Evolutionary conservation across 1,139 yeast species (phyloP), one percentile per base, ranked within the genome.

Genomic region (Debaryomyces psychrophilus): DNA sequence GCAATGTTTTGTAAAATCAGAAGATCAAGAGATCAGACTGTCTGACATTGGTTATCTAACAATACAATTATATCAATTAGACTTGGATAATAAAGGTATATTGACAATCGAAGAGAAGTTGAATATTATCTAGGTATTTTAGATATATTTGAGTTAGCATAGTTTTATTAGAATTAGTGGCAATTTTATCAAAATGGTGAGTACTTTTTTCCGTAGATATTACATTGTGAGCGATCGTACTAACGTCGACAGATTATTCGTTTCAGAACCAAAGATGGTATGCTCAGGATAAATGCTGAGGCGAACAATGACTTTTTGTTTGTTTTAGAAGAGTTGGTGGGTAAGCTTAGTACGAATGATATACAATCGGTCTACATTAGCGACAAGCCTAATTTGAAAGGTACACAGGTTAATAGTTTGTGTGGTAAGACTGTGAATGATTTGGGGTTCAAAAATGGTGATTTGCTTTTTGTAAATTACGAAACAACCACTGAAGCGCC

Each of bases 261-360:
- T 61, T 89, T 93, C 65, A 79, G 97, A 60, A 76, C 93, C 31
- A 87, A 81, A 56, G 87, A 87, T 57, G 98, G 98, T 11, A 85
- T 84, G 79, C 82, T 81, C 62, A 78, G 98, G 49, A 76, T 88
- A 38, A 64, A 68, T 34, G 81, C 82, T 18, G 82, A 81, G 15
- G 67, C 71, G 3, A 44, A 56, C 0, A 76, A 76, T n/a, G 68
- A 66, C 12, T 83, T 90, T 52, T 65, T 70, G 2, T 59, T 62
- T 0, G 81, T 83, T 0, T 55, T 83, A 20, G 76, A 77, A 34
- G 70, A 74, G 53, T 68, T 81, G 41, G 55, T 63, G 5, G 50
- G 58, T 9, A 71, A 76, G 48, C 53, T 79, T 31, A 66, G 67
- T 2, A 49, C 62, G 8, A 60, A 54, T 50, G 68, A 69, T 47